Evolutionary conservation across 2,329 filamentous ascomycete genomes (phyloP).

Genomic region (Sclerotinia trifoliorum): DNA sequence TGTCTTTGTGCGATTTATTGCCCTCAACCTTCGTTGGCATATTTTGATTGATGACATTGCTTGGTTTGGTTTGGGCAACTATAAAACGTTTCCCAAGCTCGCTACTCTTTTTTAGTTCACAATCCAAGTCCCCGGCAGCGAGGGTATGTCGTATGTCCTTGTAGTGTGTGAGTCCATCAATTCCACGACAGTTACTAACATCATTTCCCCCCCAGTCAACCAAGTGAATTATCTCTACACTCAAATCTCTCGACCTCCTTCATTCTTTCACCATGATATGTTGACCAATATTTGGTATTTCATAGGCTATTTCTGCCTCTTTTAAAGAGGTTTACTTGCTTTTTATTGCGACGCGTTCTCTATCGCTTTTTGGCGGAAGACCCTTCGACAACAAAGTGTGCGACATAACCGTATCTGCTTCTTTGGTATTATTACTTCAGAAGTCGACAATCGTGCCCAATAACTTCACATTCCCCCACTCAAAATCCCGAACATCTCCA

Average conservation of each 20-base stretch:
- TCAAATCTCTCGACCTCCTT: constrained; percentile 8
- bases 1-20: neutral
- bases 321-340: constrained; percentile 28
- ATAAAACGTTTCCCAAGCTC: constrained; percentile 1
- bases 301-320: constrained; percentile 37
- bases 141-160: neutral
- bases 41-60: neutral
- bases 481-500: constrained; percentile 29
- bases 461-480: constrained; percentile 25
- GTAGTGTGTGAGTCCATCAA: constrained; percentile 3
- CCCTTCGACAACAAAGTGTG: constrained; percentile 17
- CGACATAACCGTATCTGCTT: constrained; percentile 15
- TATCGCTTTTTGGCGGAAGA: constrained; percentile 2
- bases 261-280: constrained; percentile 34
- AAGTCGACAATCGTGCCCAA: constrained; percentile 20
- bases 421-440: constrained; percentile 9
- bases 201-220: constrained; percentile 9
- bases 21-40: neutral
- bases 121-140: neutral
- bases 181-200: neutral
- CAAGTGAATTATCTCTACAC: constrained; percentile 13
- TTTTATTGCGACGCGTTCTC: constrained; percentile 33
- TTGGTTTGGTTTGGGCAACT: neutral
- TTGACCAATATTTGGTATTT: constrained; percentile 33
- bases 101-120: constrained; percentile 11